phyloP scores from a whole-genome alignment of 495 filamentous ascomycete species.

The Penicillium dipodomyicola region DNA sequence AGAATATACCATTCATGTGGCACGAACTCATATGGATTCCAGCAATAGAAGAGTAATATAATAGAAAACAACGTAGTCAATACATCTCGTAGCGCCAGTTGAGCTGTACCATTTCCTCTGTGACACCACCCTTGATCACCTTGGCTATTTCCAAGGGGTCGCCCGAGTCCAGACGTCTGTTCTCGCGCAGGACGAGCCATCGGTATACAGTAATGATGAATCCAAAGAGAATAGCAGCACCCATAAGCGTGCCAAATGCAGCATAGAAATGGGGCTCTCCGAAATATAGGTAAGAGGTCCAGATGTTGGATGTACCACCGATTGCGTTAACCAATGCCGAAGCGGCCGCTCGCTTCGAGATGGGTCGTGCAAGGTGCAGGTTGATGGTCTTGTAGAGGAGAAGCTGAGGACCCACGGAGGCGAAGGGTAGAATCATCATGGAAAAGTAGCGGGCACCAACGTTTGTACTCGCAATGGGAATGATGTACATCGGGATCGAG shows the following conservation, averaged over 20 bases:
- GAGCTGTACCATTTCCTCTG: constrained; percentile 40
- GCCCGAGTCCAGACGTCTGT: constrained; percentile 34
- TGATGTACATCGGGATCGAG: constrained; percentile 29
- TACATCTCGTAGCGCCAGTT: constrained; percentile 45
- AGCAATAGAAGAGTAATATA: background rate
- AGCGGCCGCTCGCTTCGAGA: constrained; percentile 32
- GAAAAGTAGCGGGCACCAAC: constrained; percentile 30
- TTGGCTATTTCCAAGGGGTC: constrained; percentile 30
- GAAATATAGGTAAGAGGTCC: constrained; percentile 40
- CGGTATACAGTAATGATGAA: constrained; percentile 34
- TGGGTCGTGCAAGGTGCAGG: constrained; percentile 27
- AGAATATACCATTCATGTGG: background rate
- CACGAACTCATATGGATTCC: background rate
- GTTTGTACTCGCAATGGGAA: constrained; percentile 24
- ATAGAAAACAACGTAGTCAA: constrained; percentile 9
- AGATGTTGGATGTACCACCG: constrained; percentile 41
- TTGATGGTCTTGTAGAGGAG: constrained; percentile 34
- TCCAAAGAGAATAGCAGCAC: constrained; percentile 30
- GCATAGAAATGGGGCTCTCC: constrained; percentile 35
- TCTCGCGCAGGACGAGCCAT: constrained; percentile 38
- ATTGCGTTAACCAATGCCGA: constrained; percentile 34
- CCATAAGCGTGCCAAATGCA: constrained; percentile 39
- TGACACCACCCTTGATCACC: constrained; percentile 39
- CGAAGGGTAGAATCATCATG: constrained; percentile 32
- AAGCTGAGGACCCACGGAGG: constrained; percentile 32